These are phyloP conservation scores for Lyophyllum shimeji DNA, from an alignment of 768 basidiomycete genomes.

Conservation along the genomic window DNA sequence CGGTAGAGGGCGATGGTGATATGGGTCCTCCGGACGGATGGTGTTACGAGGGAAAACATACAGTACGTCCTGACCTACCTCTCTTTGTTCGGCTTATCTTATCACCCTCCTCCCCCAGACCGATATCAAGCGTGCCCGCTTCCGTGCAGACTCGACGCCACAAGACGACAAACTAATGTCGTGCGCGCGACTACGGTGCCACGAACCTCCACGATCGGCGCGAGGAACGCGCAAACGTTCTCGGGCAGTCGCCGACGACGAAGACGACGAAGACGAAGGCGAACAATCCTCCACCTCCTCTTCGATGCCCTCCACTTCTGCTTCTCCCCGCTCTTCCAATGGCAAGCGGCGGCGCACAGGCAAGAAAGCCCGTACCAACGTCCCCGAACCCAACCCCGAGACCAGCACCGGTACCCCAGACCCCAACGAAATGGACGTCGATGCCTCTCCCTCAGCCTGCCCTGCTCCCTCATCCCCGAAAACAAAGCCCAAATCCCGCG, in stretches of 20 bases:
- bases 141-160: constrained; percentile 71
- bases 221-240: constrained; percentile 29
- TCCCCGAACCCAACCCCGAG: constrained; percentile 3
- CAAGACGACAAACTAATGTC: constrained; percentile 67
- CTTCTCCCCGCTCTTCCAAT: constrained; percentile 17
- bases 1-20: constrained; percentile 74
- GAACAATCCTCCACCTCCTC: constrained; percentile 13
- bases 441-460: constrained; percentile 1
- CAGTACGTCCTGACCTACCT: constrained; percentile 42
- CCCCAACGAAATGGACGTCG: constrained; percentile 18
- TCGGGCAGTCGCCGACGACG: constrained; percentile 15
- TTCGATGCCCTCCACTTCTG: constrained; percentile 8
- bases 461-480: constrained; percentile 16
- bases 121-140: constrained; percentile 73
- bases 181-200: constrained; percentile 58
- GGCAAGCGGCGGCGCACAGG: constrained; percentile 22
- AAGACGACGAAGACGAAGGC: constrained; percentile 13
- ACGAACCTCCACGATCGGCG: constrained; percentile 33
- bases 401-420: not conserved
- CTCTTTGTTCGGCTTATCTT: constrained; percentile 2
- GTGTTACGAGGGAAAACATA: constrained; percentile 85
- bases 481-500: constrained; percentile 17
- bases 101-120: constrained; percentile 40
- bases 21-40: constrained; percentile 85
- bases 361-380: constrained; percentile 18